These are phyloP conservation scores for Chionographis japonica DNA, from an alignment of 106 monocot genomes.

Conservation along the genomic window DNA sequence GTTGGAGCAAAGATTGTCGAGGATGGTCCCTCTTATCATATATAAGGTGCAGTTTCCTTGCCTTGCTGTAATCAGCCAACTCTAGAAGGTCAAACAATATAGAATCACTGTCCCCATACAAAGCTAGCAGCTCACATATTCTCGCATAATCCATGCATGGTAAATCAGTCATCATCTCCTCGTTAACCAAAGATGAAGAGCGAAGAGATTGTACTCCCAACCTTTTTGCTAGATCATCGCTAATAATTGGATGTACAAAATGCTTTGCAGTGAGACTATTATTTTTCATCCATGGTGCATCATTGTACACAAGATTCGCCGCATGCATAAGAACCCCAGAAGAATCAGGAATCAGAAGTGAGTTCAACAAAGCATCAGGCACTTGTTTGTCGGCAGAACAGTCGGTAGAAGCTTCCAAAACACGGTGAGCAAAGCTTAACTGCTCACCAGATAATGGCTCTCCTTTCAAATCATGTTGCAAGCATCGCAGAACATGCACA, in stretches of 20 bases:
- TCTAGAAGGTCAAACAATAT: slow-evolving; percentile 88
- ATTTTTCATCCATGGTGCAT: slow-evolving; percentile 94
- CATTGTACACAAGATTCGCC: slow-evolving; percentile 76
- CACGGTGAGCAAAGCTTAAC: slow-evolving; percentile 76
- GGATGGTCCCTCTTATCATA: slow-evolving; percentile 94
- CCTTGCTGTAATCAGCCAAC: slow-evolving; percentile 77
- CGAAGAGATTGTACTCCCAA: slow-evolving; percentile 82
- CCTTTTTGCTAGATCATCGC: slow-evolving; percentile 71
- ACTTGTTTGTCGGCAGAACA: slow-evolving; percentile 39
- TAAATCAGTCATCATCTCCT: slow-evolving; percentile 64
- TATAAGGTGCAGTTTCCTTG: slow-evolving; percentile 80
- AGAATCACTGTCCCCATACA: slow-evolving; percentile 70
- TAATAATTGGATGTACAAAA: slow-evolving; percentile 71
- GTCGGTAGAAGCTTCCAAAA: slow-evolving; percentile 84
- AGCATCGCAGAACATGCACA: slow-evolving; percentile 48
- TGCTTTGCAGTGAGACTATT: slow-evolving; percentile 33
- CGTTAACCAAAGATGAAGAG: slow-evolving; percentile 63
- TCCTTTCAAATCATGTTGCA: slow-evolving; percentile 66
- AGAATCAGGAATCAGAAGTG: slow-evolving; percentile 78
- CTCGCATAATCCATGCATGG: slow-evolving; percentile 85
- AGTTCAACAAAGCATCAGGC: slow-evolving; percentile 41
- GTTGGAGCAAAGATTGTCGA: slow-evolving; percentile 83
- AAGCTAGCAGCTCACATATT: slow-evolving; percentile 72
- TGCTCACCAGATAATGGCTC: slow-evolving; percentile 71
- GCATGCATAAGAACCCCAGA: slow-evolving; percentile 52